Conservation (phyloP, 148 eudicot genomes). For the Arbutus unedo region DNA sequence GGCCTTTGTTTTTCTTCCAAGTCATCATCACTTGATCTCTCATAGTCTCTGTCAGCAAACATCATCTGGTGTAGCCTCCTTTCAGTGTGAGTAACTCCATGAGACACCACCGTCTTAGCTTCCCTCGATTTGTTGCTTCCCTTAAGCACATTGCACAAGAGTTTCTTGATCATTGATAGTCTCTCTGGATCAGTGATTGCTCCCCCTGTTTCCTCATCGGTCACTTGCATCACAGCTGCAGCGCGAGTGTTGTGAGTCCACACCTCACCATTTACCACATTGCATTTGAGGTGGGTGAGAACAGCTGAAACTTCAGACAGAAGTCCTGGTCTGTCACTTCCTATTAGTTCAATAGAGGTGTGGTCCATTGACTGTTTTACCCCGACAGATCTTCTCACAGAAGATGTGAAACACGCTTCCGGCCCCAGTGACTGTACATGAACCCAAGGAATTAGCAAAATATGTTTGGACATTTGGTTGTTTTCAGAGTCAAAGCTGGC, state of each 20-base stretch:
- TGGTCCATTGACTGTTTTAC: slow-evolving; percentile 48
- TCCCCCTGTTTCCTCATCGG: slow-evolving; percentile 60
- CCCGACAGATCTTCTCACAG: slow-evolving; percentile 68
- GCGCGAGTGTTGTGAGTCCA: slow-evolving; percentile 98
- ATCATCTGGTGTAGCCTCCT: slow-evolving; percentile 93
- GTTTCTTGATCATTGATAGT: slow-evolving; percentile 52
- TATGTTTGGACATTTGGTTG: neutral
- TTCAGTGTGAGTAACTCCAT: slow-evolving; percentile 62
- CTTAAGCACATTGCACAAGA: slow-evolving; percentile 65
- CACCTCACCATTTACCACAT: slow-evolving; percentile 81
- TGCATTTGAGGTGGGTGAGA: slow-evolving; percentile 74
- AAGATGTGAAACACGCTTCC: slow-evolving; percentile 53
- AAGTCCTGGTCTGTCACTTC: slow-evolving; percentile 84
- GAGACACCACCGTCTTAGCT: slow-evolving; percentile 74
- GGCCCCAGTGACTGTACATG: slow-evolving; percentile 76
- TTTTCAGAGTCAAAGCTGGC: neutral
- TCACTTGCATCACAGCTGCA: slow-evolving; percentile 84
- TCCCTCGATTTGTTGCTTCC: slow-evolving; percentile 62
- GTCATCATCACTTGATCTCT: slow-evolving; percentile 33
- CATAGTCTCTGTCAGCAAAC: slow-evolving; percentile 84
- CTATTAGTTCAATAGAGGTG: slow-evolving; percentile 73
- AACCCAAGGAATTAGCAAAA: slow-evolving; percentile 16
- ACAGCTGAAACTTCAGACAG: slow-evolving; percentile 88
- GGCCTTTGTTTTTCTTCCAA: slow-evolving; percentile 51
- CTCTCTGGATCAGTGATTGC: slow-evolving; percentile 59